A percentile compares a stretch with the other conserved stretches of the same genome.
Evolutionary conservation across 2,329 filamentous ascomycete species (phyloP).

Genomic region (Akanthomyces dipterigenus): DNA sequence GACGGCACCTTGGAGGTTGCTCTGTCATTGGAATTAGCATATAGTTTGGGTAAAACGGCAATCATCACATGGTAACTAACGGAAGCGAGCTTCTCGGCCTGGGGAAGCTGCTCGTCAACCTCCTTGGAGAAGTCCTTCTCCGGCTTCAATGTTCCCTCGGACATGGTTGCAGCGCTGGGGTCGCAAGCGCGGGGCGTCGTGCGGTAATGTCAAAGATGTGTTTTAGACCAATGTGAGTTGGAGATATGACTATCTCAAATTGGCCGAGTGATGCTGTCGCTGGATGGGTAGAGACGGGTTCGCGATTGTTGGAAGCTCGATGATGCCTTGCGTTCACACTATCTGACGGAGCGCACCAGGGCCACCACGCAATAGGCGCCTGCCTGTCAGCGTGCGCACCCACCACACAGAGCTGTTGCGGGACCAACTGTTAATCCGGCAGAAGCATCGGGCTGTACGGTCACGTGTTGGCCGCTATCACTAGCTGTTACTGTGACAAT

Average conservation of each 20-base stretch:
- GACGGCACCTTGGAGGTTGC: slow-evolving; percentile 77
- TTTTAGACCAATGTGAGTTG: not conserved
- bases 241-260: not conserved
- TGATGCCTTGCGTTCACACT: not conserved
- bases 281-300: not conserved
- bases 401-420: not conserved
- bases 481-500: not conserved
- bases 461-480: not conserved
- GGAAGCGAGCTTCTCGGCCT: slow-evolving; percentile 84
- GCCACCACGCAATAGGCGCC: slow-evolving; percentile 11
- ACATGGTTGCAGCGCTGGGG: slow-evolving; percentile 49
- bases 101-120: slow-evolving; percentile 82
- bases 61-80: slow-evolving; percentile 43
- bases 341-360: slow-evolving; percentile 7
- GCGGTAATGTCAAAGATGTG: not conserved
- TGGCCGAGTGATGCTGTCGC: not conserved
- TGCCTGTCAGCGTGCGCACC: slow-evolving; percentile 8
- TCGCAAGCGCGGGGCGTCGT: slow-evolving; percentile 2
- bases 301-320: slow-evolving; percentile 6
- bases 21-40: slow-evolving; percentile 33
- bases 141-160: slow-evolving; percentile 77
- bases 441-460: not conserved
- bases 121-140: slow-evolving; percentile 99
- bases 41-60: slow-evolving; percentile 11
- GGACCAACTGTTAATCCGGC: slow-evolving; percentile 11